phyloP scores from a whole-genome alignment of 371 early-diverging fungal genomes.

The Mortierella sp. region DNA sequence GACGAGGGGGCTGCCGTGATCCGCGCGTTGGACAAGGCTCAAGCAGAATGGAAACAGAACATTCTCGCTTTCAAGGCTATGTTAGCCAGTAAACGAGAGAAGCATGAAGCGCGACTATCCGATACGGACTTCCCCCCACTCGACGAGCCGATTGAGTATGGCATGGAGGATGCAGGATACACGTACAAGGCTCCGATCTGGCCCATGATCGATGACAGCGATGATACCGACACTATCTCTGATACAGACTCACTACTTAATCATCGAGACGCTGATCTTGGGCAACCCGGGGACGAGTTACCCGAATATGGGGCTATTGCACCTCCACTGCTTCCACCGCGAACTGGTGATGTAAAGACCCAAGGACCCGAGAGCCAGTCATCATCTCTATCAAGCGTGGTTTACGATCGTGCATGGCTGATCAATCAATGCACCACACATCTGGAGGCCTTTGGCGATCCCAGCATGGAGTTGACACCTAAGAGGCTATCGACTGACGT shows the following conservation, averaged over 20 bases:
- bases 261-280: conserved; percentile 11
- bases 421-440: conserved; percentile 42
- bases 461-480: conserved; percentile 28
- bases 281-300: conserved; percentile 11
- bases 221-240: conserved; percentile 48
- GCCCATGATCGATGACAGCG: conserved; percentile 44
- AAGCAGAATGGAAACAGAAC: conserved; percentile 31
- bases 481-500: conserved; percentile 48
- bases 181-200: conserved; percentile 38
- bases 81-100: conserved; percentile 15
- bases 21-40: conserved; percentile 33
- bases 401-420: conserved; percentile 43
- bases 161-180: conserved; percentile 42
- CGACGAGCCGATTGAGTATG: conserved; percentile 44
- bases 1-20: conserved; percentile 26
- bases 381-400: conserved; percentile 18
- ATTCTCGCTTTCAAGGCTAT: conserved; percentile 35
- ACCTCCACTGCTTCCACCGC: conserved; percentile 24
- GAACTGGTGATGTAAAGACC: conserved; percentile 2
- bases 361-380: not conserved
- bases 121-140: conserved; percentile 35
- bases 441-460: conserved; percentile 29
- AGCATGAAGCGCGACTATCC: conserved; percentile 12
- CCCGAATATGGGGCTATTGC: conserved; percentile 13
- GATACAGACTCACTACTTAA: conserved; percentile 31